phyloP scores from a whole-genome alignment of 768 basidiomycete genomes.

The Suillus spraguei region DNA sequence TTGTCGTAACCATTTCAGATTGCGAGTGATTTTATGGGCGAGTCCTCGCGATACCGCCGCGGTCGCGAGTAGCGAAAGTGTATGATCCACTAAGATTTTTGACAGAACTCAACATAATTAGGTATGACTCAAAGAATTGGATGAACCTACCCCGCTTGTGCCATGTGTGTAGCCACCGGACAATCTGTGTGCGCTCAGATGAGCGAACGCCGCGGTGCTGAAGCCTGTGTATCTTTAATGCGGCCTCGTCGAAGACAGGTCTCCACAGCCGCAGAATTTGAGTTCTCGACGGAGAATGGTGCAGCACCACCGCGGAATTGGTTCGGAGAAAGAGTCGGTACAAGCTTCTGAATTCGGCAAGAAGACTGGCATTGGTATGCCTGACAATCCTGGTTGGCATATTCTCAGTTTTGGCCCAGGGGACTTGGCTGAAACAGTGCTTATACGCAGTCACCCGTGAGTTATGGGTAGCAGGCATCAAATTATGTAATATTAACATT shows the following conservation, averaged over 20 bases:
- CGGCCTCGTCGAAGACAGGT: slow-evolving; percentile 57
- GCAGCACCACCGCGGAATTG: slow-evolving; percentile 58
- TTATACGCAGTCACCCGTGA: not conserved
- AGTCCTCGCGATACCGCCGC: slow-evolving; percentile 67
- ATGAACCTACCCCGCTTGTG: slow-evolving; percentile 52
- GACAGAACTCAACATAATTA: slow-evolving; percentile 14
- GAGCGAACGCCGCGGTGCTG: slow-evolving; percentile 30
- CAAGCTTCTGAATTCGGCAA: slow-evolving; percentile 50
- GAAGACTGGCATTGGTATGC: slow-evolving; percentile 19
- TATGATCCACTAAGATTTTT: slow-evolving; percentile 59
- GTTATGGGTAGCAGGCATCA: too few species aligned
- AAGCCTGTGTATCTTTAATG: slow-evolving; percentile 42
- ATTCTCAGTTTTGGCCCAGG: not conserved
- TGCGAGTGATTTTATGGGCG: slow-evolving; percentile 59
- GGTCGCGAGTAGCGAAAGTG: slow-evolving; percentile 59
- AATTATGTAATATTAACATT: too few species aligned
- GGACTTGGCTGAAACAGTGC: not conserved
- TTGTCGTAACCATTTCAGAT: slow-evolving; percentile 42
- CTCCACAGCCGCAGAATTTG: slow-evolving; percentile 53
- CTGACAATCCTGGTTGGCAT: not conserved
- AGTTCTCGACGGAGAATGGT: slow-evolving; percentile 45
- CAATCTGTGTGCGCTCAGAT: slow-evolving; percentile 32
- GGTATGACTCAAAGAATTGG: slow-evolving; percentile 3
- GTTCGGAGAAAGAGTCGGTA: slow-evolving; percentile 64
- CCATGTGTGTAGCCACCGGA: slow-evolving; percentile 54